Conservation (phyloP, 768 basidiomycete genomes). For the Lentinula guzmanii region DNA sequence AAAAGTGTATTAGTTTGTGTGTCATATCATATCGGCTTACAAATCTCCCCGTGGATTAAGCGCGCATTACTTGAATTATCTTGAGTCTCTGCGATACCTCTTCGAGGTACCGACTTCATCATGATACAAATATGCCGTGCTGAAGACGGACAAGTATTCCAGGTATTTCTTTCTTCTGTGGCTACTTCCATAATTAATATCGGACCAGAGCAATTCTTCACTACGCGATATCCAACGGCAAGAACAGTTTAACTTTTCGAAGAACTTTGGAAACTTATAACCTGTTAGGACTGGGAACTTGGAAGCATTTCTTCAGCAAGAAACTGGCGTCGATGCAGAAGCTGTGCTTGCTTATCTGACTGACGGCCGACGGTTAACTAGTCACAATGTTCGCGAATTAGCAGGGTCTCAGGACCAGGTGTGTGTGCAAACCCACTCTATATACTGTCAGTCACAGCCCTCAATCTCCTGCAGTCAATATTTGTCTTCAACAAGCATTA, state of each 20-base stretch:
- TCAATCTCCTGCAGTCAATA: slow-evolving; percentile 40
- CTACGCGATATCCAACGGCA: slow-evolving; percentile 77
- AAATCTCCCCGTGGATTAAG: background rate
- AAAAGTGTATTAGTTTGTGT: background rate
- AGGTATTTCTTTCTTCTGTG: slow-evolving; percentile 29
- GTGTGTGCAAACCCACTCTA: slow-evolving; percentile 16
- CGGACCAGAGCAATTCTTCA: slow-evolving; percentile 48
- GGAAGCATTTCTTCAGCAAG: slow-evolving; percentile 66
- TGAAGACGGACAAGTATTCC: slow-evolving; percentile 57
- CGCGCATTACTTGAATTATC: background rate
- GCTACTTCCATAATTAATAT: background rate
- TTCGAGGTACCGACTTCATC: background rate
- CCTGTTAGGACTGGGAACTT: slow-evolving; percentile 51
- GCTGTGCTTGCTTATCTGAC: slow-evolving; percentile 73
- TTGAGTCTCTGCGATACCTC: background rate
- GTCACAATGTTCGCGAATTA: slow-evolving; percentile 69
- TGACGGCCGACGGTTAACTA: slow-evolving; percentile 69
- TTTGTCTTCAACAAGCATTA: slow-evolving; percentile 83
- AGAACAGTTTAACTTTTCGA: slow-evolving; percentile 8
- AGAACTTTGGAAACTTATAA: slow-evolving; percentile 8
- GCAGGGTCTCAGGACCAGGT: slow-evolving; percentile 75
- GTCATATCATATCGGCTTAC: too few species aligned
- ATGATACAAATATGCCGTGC: slow-evolving; percentile 66
- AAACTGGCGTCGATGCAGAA: slow-evolving; percentile 66
- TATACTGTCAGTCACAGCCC: background rate